Percentiles rank a stretch among this genome's conserved stretches.
These are phyloP conservation scores for Antarctomyces pellizariae DNA, from an alignment of 495 filamentous ascomycete genomes.

Conservation along the genomic window DNA sequence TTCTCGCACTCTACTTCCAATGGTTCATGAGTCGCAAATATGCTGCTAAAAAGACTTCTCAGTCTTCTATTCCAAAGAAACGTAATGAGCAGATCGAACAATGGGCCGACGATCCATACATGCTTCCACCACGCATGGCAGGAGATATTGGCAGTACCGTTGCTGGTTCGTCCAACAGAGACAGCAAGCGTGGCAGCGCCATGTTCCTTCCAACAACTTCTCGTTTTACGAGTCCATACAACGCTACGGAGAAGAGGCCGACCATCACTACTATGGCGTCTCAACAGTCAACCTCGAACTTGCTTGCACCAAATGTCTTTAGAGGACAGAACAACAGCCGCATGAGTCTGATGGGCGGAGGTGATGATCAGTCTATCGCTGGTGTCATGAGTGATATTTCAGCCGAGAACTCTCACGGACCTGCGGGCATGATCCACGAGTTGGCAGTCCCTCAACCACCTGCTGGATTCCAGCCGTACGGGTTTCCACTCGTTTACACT, in stretches of 20 bases:
- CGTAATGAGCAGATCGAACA: slow-evolving; percentile 90
- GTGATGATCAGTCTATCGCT: slow-evolving; percentile 15
- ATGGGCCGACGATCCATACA: slow-evolving; percentile 95
- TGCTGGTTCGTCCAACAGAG: slow-evolving; percentile 35
- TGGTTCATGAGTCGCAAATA: slow-evolving; percentile 80
- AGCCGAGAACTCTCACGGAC: slow-evolving; percentile 27
- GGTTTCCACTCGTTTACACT: slow-evolving; percentile 78
- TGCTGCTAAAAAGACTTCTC: slow-evolving; percentile 52
- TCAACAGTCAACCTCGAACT: slow-evolving; percentile 54
- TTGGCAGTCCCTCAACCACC: slow-evolving; percentile 94
- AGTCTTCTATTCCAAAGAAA: slow-evolving; percentile 44
- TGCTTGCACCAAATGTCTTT: slow-evolving; percentile 54
- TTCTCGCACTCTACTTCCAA: slow-evolving; percentile 76
- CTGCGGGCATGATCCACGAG: slow-evolving; percentile 85
- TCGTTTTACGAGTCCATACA: slow-evolving; percentile 85
- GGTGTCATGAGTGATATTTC: slow-evolving; percentile 39
- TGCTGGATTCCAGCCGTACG: slow-evolving; percentile 87
- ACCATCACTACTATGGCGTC: slow-evolving; percentile 80
- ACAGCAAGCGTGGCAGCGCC: slow-evolving; percentile 56
- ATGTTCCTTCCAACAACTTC: slow-evolving; percentile 66
- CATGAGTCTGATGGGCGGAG: slow-evolving; percentile 25
- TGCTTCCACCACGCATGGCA: slow-evolving; percentile 54
- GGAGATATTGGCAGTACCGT: slow-evolving; percentile 38
- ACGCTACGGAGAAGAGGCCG: slow-evolving; percentile 29
- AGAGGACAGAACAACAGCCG: slow-evolving; percentile 48